Percentiles rank a stretch among this genome's conserved stretches.
phyloP scores from a whole-genome alignment of 1,139 yeast species.

The Taiozyma onychis region DNA sequence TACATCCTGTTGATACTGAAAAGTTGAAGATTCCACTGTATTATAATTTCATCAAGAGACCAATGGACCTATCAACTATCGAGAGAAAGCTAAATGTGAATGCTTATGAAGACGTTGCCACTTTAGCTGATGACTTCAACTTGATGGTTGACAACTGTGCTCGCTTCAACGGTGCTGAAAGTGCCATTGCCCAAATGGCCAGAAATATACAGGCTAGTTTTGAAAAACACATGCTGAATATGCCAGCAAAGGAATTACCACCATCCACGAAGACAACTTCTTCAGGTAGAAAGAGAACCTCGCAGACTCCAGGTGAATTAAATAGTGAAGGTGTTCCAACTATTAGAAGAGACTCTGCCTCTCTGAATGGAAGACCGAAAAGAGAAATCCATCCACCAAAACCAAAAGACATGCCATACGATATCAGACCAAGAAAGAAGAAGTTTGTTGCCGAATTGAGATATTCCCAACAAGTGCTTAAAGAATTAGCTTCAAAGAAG shows the following conservation, averaged over 20 bases:
- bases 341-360: constrained; percentile 58
- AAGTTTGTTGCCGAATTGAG: constrained; percentile 86
- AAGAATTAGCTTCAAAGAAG: constrained; percentile 78
- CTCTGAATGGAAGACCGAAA: constrained; percentile 65
- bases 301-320: constrained; percentile 26
- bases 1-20: constrained; percentile 84
- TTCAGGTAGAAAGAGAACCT: constrained; percentile 20
- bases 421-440: constrained; percentile 85
- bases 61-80: constrained; percentile 92
- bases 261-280: constrained; percentile 23
- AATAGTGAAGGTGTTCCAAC: constrained; percentile 45
- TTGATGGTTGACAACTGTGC: constrained; percentile 80
- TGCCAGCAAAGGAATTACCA: constrained; percentile 76
- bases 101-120: constrained; percentile 67
- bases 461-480: constrained; percentile 76
- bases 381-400: constrained; percentile 96
- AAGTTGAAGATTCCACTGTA: constrained; percentile 89
- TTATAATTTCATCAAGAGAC: constrained; percentile 74
- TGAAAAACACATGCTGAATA: constrained; percentile 86
- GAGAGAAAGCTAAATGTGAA: constrained; percentile 68
- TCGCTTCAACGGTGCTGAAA: constrained; percentile 77
- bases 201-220: constrained; percentile 84
- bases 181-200: constrained; percentile 88
- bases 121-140: constrained; percentile 75
- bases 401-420: constrained; percentile 90